phyloP scores from a whole-genome alignment of 1,284 basidiomycete species.

The Pseudozyma tsukubaensis region DNA sequence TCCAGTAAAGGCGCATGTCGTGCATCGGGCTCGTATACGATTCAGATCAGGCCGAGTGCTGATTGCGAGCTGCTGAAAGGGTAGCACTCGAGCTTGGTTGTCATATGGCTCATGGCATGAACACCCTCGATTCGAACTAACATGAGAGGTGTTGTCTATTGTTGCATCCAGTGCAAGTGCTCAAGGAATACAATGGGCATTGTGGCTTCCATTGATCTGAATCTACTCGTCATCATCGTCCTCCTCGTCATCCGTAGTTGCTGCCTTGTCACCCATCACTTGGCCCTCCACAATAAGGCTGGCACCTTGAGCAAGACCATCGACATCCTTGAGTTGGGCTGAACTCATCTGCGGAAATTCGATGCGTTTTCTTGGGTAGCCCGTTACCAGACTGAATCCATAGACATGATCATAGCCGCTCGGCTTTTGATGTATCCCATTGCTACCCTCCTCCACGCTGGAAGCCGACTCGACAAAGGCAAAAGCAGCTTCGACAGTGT shows the following conservation, averaged over 20 bases:
- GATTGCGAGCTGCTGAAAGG: too few relatives aligned
- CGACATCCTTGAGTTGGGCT: constrained; percentile 37
- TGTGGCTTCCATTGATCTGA: neutral
- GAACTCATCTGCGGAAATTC: constrained; percentile 6
- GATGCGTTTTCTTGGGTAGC: constrained; percentile 56
- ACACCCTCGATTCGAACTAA: too few relatives aligned
- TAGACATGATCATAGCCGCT: constrained; percentile 47
- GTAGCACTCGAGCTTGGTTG: too few relatives aligned
- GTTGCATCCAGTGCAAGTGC: neutral
- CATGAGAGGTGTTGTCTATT: too few relatives aligned
- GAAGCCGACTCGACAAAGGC: constrained; percentile 56
- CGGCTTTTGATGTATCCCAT: constrained; percentile 12
- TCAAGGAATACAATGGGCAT: too few relatives aligned
- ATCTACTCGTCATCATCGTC: constrained; percentile 34
- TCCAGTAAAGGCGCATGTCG: too few relatives aligned
- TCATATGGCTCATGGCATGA: too few relatives aligned
- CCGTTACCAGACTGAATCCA: constrained; percentile 58
- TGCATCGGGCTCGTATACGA: too few relatives aligned
- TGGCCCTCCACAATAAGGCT: constrained; percentile 59
- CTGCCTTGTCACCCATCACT: constrained; percentile 14
- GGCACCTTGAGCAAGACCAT: constrained; percentile 49
- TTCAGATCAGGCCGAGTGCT: too few relatives aligned
- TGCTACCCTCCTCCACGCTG: neutral
- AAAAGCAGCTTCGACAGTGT: constrained; percentile 51
- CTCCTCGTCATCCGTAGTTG: constrained; percentile 29